phyloP scores from a whole-genome alignment of 2,329 filamentous ascomycete species.

The Trichoderma aggressivum region DNA sequence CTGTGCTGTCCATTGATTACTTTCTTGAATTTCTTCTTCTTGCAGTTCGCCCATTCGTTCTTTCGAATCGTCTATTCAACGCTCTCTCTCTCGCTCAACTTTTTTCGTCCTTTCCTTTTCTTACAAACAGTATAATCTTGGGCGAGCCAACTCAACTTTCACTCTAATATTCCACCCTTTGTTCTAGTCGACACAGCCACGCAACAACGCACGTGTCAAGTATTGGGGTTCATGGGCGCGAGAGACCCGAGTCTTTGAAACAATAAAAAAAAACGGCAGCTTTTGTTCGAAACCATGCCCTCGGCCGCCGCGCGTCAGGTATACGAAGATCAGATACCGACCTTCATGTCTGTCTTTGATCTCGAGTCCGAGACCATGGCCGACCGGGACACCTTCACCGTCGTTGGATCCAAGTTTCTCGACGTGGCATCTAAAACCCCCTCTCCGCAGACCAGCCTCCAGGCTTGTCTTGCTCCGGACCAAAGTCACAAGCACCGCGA shows the following conservation, averaged over 20 bases:
- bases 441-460: constrained; percentile 36
- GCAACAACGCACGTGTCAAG: neutral
- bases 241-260: neutral
- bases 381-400: constrained; percentile 51
- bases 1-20: constrained; percentile 46
- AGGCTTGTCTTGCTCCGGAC: constrained; percentile 42
- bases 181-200: neutral
- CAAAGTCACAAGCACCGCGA: constrained; percentile 66
- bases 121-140: neutral
- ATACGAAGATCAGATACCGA: constrained; percentile 69
- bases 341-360: constrained; percentile 73
- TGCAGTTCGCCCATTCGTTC: constrained; percentile 22
- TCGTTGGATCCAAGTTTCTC: constrained; percentile 53
- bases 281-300: constrained; percentile 48
- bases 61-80: constrained; percentile 22
- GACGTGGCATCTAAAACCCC: constrained; percentile 43
- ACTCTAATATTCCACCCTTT: neutral
- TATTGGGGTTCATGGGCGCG: neutral
- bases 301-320: constrained; percentile 58
- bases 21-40: constrained; percentile 19
- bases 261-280: neutral
- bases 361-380: constrained; percentile 56
- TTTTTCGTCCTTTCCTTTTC: constrained; percentile 23
- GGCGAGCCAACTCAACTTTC: neutral
- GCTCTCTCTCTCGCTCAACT: constrained; percentile 3